A percentile compares a stretch with the other conserved stretches of the same genome.
Evolutionary conservation across 768 basidiomycete species (phyloP).

Genomic region (Pisolithus orientalis): DNA sequence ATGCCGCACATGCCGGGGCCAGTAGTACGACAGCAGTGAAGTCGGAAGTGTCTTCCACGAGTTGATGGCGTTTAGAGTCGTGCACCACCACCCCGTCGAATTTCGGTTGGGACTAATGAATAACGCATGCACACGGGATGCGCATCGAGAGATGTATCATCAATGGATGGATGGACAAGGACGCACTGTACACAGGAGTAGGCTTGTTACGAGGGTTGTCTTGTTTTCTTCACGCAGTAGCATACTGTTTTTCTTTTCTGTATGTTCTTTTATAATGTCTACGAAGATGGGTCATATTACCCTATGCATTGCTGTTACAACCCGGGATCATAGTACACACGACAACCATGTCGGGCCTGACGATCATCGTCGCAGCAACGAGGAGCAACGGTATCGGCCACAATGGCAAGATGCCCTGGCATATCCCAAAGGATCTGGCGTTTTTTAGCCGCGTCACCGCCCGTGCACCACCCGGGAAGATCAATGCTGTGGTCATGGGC

Average conservation of each 20-base stretch:
- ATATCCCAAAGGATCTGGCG: conserved; percentile 79
- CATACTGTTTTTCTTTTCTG: background rate
- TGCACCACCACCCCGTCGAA: no score
- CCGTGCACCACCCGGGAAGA: conserved; percentile 42
- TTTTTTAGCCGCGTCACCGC: conserved; percentile 86
- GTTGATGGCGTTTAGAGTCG: background rate
- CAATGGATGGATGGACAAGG: no score
- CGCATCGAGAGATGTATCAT: no score
- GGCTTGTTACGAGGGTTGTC: background rate
- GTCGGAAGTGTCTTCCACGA: background rate
- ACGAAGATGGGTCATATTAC: background rate
- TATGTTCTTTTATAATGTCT: background rate
- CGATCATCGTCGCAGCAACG: conserved; percentile 93
- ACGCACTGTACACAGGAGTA: background rate
- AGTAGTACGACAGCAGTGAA: background rate
- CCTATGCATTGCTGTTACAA: no score
- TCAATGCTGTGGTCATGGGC: conserved; percentile 90
- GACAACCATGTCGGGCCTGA: conserved; percentile 55
- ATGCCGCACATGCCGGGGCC: background rate
- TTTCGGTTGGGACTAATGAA: no score
- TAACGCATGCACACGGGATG: no score
- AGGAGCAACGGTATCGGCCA: conserved; percentile 82
- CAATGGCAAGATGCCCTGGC: conserved; percentile 78
- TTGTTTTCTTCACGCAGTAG: background rate
- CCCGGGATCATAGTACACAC: no score